Conservation (phyloP, 495 filamentous ascomycete genomes). For the Ascobolus immersus region DNA sequence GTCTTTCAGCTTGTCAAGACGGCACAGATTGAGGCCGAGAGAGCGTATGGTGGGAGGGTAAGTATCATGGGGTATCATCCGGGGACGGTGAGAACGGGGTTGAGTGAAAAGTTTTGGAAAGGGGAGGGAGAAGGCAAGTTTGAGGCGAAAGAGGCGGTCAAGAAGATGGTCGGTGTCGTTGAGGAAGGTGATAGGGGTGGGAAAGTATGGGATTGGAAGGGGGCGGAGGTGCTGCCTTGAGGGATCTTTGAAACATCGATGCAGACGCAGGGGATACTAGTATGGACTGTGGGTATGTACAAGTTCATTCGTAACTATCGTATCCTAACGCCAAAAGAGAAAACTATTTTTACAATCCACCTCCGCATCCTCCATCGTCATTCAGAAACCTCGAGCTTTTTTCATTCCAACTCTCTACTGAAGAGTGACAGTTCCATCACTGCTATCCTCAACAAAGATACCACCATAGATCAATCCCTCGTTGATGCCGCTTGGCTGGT, state of each 20-base stretch:
- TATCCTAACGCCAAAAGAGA: too few relatives aligned
- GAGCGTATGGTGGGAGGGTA: conserved; percentile 30
- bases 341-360: too few relatives aligned
- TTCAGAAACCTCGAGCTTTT: too few relatives aligned
- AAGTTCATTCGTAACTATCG: too few relatives aligned
- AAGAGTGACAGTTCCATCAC: too few relatives aligned
- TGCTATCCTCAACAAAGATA: conserved; percentile 30
- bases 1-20: conserved; percentile 45
- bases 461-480: conserved; percentile 32
- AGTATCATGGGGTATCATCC: conserved; percentile 49
- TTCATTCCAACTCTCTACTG: too few relatives aligned
- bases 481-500: conserved; percentile 23
- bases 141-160: conserved; percentile 17
- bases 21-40: conserved; percentile 40
- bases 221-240: conserved; percentile 42
- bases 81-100: conserved; percentile 51
- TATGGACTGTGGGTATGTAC: too few relatives aligned
- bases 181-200: conserved; percentile 29
- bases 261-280: too few relatives aligned
- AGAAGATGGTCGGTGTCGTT: conserved; percentile 20
- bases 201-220: conserved; percentile 62
- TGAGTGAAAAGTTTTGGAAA: conserved; percentile 48
- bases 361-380: too few relatives aligned
- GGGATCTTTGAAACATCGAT: too few relatives aligned
- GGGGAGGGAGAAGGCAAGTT: conserved; percentile 20